These are phyloP conservation scores for Leccinum truebloodii DNA, from an alignment of 768 basidiomycete species.

Conservation along the genomic window DNA sequence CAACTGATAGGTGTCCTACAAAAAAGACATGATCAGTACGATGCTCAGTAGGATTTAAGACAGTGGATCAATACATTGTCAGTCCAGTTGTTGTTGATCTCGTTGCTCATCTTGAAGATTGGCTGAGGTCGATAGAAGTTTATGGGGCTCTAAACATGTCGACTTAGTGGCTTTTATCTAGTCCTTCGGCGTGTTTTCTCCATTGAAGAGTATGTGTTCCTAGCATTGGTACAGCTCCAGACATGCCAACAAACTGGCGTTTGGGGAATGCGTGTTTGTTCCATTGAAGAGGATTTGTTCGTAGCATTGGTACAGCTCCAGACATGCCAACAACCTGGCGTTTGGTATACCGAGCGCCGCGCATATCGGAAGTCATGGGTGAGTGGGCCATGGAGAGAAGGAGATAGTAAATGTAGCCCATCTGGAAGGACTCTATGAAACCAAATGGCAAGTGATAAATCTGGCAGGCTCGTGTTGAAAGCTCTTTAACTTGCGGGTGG, in stretches of 20 bases:
- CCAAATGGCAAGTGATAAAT: constrained; percentile 4
- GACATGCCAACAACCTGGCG: too few relatives aligned
- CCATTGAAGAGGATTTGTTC: constrained; percentile 1
- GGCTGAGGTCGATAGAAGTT: background rate
- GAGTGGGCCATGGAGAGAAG: background rate
- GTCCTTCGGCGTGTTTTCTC: background rate
- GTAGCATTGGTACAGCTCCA: background rate
- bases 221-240: background rate
- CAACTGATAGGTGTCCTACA: constrained; percentile 11
- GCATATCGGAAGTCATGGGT: background rate
- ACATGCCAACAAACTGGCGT: too few relatives aligned
- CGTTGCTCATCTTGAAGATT: constrained; percentile 9
- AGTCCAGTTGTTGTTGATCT: too few relatives aligned
- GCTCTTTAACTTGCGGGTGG: background rate
- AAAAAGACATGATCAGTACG: background rate
- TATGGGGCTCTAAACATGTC: background rate
- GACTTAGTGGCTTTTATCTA: constrained; percentile 9
- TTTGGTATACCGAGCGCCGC: background rate
- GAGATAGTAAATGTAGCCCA: background rate
- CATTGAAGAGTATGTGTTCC: background rate
- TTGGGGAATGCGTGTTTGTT: background rate
- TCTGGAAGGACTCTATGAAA: background rate
- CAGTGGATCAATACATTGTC: constrained; percentile 12
- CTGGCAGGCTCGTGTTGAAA: background rate
- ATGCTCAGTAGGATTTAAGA: background rate